Evolutionary conservation across 2,329 filamentous ascomycete genomes (phyloP), one percentile per base, ranked within the genome.

Genomic region (Beauveria medogensis): DNA sequence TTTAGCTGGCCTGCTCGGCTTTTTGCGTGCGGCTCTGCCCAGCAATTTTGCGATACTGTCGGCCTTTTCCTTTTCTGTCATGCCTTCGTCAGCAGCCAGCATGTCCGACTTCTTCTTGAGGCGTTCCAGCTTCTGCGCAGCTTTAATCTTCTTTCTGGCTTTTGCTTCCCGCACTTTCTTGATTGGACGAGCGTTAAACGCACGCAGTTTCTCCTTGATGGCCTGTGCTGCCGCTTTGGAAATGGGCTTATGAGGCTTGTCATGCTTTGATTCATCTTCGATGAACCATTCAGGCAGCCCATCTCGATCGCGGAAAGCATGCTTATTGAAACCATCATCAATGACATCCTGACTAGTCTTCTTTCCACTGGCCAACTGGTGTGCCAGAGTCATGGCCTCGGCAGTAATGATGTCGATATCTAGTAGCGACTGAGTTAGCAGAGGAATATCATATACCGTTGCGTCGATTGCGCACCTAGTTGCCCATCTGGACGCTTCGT

Each of bases 341-440:
- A 93, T 78, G 5, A 96, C 78, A 67, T 97, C 91, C 60, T 88
- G 75, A 51, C 84, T 88, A 0, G 87, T 89, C 73, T 88, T 92
- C 71, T 93, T 83, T 50, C 93, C 93, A 0, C 89, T 91, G 3
- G 92, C 94, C 62, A 99, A 87, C 70, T 91, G 85, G 66, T 97
- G 94, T 0, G 94, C 95, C 18, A 99, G 82, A 0, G 93, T 95
- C 94, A 99, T 99, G 65, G 95, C 94, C 79, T 99, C 94, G 5
- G 92, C 94, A n/a, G 94, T 99, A 70, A 97, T 96, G 69, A 99
- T 97, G 72, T 97, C 92, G 75, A 99, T 96, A 71, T 97, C 92
- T 82, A 74, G 37, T 72, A 41, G 59, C 30, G 30, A 26, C 60
- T 51, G 16, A 28, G 59, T 69, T 67, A 71, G 69, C 52, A 60